Base-by-base conservation (phyloP, 106 monocot species). In the Platanthera guangdongensis region DNA sequence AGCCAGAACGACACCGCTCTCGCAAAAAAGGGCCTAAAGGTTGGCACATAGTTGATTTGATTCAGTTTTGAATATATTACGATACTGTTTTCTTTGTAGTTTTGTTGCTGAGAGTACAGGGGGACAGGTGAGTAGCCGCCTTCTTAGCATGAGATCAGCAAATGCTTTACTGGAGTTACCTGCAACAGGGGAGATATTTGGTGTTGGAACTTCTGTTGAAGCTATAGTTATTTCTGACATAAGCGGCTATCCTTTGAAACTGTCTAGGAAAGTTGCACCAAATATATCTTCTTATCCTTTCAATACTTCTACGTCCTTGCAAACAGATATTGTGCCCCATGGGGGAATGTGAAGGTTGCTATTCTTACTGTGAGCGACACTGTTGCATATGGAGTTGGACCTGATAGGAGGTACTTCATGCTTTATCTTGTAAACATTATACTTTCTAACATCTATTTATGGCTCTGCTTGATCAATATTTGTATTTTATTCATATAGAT, bases 331-430 rank as follows among this genome's bases (percentile, higher is more conserved):
- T 72, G 57, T 71, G 55, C 77, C 81, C 50, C 63, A 75, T 8
- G 82, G 77, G 78, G 50, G 50, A 80, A 82, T 45, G 73, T 84
- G 30, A 92, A 90, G 86, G 92, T 99, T 50, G 97, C 91, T 77
- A 82, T 99, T 83, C 97, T 99, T 86, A 99, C 99, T 62, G 86
- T 99, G 48, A 99, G 99, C 75, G 94, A 99, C 76, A 99, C 94
- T 50, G 94, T 99, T 82, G 81, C 89, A 79, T 84, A 84, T 7
- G 99, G 94, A 4, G 76, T 76, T 55, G 99, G 99, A 45, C 99
- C 99, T 79, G 94, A 99, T 81, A 87, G 94, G 75, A 99, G 99
- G 99, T 99, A 91, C 51, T 72, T 51, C 18, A 47, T 21, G 9
- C 10, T 72, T 18, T 50, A 22, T 11, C 8, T 72, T 11, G 9